phyloP scores from a whole-genome alignment of 2,329 filamentous ascomycete species.

The Aspergillus novofumigatus region DNA sequence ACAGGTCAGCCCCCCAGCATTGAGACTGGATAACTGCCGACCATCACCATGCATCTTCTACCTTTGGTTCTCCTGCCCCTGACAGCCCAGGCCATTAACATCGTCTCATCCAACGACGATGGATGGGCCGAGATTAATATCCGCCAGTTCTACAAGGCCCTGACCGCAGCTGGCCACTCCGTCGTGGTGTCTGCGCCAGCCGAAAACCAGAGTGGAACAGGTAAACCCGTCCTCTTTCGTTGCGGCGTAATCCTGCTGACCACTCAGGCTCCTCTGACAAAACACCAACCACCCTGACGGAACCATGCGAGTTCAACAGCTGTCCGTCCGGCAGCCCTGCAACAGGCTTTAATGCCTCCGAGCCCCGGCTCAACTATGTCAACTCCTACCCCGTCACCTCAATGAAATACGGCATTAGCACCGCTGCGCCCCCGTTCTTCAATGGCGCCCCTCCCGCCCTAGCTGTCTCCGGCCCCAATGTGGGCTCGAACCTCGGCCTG shows the following conservation, averaged over 20 bases:
- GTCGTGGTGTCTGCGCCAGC: slow-evolving; percentile 64
- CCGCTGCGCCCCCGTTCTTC: slow-evolving; percentile 53
- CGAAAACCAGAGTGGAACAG: slow-evolving; percentile 60
- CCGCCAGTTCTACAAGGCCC: slow-evolving; percentile 54
- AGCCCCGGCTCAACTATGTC: slow-evolving; percentile 64
- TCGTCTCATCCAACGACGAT: slow-evolving; percentile 67
- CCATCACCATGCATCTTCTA: slow-evolving; percentile 19
- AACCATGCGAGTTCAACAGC: slow-evolving; percentile 58
- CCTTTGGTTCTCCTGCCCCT: slow-evolving; percentile 19
- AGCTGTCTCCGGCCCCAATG: slow-evolving; percentile 63
- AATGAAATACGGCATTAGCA: slow-evolving; percentile 60
- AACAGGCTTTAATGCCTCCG: slow-evolving; percentile 53
- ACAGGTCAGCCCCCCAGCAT: too few relatives aligned
- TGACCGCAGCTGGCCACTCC: slow-evolving; percentile 54
- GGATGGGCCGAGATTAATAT: slow-evolving; percentile 69
- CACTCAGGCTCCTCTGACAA: slow-evolving; percentile 49
- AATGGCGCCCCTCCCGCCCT: slow-evolving; percentile 52
- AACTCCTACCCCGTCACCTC: slow-evolving; percentile 66
- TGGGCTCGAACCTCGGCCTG: slow-evolving; percentile 55
- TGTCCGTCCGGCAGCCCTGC: slow-evolving; percentile 56
- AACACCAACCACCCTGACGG: slow-evolving; percentile 45
- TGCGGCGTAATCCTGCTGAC: slow-evolving; percentile 3
- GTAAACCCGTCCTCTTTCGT: slow-evolving; percentile 34
- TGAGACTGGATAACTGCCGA: too few relatives aligned
- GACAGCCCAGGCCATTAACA: slow-evolving; percentile 41